These are phyloP conservation scores for Ogataea polymorpha DNA, from an alignment of 805 yeast species.

Conservation along the genomic window DNA sequence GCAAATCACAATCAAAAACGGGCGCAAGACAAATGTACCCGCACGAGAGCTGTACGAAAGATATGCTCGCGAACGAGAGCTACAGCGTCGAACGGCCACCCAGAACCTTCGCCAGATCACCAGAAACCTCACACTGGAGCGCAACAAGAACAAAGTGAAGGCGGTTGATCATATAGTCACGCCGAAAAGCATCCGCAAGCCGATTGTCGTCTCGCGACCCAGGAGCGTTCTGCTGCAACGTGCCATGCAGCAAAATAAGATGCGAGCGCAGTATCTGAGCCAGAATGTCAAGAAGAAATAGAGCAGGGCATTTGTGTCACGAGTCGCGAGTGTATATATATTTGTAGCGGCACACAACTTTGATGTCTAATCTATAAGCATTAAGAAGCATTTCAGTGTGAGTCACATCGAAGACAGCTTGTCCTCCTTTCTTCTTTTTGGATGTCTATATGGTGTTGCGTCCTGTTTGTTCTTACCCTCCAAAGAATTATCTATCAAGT, in stretches of 20 bases:
- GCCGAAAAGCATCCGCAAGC: constrained; percentile 14
- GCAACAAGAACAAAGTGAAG: constrained; percentile 41
- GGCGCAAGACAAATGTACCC: constrained; percentile 29
- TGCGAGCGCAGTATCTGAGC: constrained; percentile 22
- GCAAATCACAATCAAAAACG: constrained; percentile 15
- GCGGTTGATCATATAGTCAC: constrained; percentile 28
- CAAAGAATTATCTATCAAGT: constrained; percentile 25
- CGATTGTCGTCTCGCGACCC: constrained; percentile 12
- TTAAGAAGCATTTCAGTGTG: no score
- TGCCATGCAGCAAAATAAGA: constrained; percentile 30
- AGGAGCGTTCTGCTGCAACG: constrained; percentile 31
- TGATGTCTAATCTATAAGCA: neutral
- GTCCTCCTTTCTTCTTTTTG: constrained; percentile 10
- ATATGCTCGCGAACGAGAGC: constrained; percentile 41
- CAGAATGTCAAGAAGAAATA: constrained; percentile 3
- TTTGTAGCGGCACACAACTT: constrained; percentile 8
- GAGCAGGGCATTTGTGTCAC: neutral
- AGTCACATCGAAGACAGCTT: constrained; percentile 2
- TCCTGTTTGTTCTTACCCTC: constrained; percentile 20
- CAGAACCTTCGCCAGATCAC: constrained; percentile 43
- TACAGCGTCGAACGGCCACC: constrained; percentile 42
- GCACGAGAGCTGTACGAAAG: constrained; percentile 38
- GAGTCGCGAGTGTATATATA: neutral
- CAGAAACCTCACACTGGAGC: constrained; percentile 36
- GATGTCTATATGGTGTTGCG: constrained; percentile 4